Base-by-base conservation (phyloP, 352 stramenopile species). In the Phytophthora niederhauseri region DNA sequence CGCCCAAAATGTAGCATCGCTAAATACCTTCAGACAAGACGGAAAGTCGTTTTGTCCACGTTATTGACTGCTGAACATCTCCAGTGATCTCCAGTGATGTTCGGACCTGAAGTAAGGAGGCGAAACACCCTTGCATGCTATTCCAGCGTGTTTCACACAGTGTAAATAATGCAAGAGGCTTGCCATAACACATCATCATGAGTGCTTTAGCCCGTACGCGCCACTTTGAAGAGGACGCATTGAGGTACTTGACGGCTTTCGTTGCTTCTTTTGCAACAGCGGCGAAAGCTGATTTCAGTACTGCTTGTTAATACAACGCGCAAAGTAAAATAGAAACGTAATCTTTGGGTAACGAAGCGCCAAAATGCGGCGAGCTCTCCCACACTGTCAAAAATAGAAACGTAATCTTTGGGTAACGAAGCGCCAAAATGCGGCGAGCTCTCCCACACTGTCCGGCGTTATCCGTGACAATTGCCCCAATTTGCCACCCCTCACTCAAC, bases 71-170 rank as follows among this genome's bases (percentile, higher is more conserved):
- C 22, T 17, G 2, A 54, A 31, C 26, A 46, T 63, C 45, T 49
- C n/a, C 34, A 63, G 26, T 4, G 45, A 54, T n/a, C n/a, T n/a
- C n/a, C n/a, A n/a, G n/a, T n/a, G n/a, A n/a, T 14, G 28, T 55
- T 9, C 57, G 57, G 36, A 63, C 57, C 19, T 38, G 19, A 2
- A 67, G 24, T 9, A 67, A 51, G 6, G 51, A 49, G 4, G 60
- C 51, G 60, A 67, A 61, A 43, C 51, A 61, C 4, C 43, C 36
- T 28, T 67, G 60, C 24, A 61, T 55, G 15, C 17, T 61, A 17
- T 67, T 67, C 51, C 60, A 61, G 4, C 60, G 36, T 31, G 50
- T 67, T 14, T 67, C 51, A 20, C 60, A 61, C 36, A 55, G 19
- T 4, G 60, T 55, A 24, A 60, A 55, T 1, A 67, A 14, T 7